phyloP scores from a whole-genome alignment of 495 filamentous ascomycete genomes.

The Xylaria telfairii region DNA sequence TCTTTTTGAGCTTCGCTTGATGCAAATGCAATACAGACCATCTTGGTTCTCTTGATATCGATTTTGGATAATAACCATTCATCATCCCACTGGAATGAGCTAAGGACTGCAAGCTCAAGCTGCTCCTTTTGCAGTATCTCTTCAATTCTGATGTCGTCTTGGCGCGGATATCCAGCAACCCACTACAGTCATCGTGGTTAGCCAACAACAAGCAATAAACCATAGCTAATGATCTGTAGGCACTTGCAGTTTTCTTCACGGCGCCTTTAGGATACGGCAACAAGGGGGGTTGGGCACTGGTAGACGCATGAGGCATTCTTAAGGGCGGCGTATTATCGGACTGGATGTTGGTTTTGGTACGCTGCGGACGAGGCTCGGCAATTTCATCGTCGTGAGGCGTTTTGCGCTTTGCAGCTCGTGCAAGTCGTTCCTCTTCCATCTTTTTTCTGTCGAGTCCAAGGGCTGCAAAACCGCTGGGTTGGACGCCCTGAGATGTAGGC shows the following conservation, averaged over 20 bases:
- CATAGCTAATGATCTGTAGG: background rate
- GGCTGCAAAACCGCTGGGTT: conserved; percentile 29
- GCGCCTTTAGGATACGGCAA: conserved; percentile 72
- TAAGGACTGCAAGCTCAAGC: conserved; percentile 78
- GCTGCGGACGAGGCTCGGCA: conserved; percentile 31
- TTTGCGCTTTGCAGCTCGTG: conserved; percentile 68
- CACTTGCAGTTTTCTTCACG: conserved; percentile 73
- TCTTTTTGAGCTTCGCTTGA: conserved; percentile 56
- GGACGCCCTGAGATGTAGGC: background rate
- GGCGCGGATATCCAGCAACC: conserved; percentile 60
- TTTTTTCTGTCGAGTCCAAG: conserved; percentile 72
- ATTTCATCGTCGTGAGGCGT: conserved; percentile 39
- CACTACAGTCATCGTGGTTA: conserved; percentile 43
- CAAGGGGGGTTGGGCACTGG: conserved; percentile 9
- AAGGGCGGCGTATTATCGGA: background rate
- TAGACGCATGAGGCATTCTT: background rate
- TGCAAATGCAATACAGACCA: conserved; percentile 52
- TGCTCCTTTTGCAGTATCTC: conserved; percentile 79
- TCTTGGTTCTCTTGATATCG: conserved; percentile 46
- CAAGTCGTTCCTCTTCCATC: conserved; percentile 87
- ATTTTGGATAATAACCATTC: conserved; percentile 53
- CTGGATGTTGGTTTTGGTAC: conserved; percentile 29
- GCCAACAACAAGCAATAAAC: background rate
- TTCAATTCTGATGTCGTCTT: conserved; percentile 85
- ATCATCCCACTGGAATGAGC: conserved; percentile 85